Evolutionary conservation across 768 basidiomycete species (phyloP).

Genomic region (Suillus subluteus): DNA sequence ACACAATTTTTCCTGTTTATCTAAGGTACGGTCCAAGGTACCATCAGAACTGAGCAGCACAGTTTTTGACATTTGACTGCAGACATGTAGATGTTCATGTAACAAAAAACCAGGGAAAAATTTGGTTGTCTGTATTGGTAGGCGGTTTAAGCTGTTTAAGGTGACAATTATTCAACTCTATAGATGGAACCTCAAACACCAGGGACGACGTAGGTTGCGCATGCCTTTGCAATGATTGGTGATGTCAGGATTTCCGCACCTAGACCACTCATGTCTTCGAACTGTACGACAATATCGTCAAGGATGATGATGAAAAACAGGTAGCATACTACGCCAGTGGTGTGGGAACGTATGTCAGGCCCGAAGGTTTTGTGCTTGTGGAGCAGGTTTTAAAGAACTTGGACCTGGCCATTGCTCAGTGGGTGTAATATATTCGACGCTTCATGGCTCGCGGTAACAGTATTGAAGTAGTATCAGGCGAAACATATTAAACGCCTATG

Average conservation of each 20-base stretch:
- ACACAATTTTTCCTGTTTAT: background rate
- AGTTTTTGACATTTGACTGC: background rate
- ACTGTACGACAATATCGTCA: constrained; percentile 33
- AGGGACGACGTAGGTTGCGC: background rate
- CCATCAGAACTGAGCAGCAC: background rate
- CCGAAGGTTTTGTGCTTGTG: constrained; percentile 27
- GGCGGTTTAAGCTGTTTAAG: background rate
- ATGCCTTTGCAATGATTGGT: background rate
- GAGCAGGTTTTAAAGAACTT: constrained; percentile 28
- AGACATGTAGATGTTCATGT: background rate
- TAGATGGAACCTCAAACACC: constrained; percentile 3
- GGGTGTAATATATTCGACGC: constrained; percentile 9
- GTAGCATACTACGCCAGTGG: constrained; percentile 42
- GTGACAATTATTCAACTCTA: background rate
- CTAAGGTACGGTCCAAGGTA: background rate
- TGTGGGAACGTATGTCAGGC: constrained; percentile 39
- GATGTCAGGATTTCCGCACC: constrained; percentile 4
- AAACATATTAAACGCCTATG: constrained; percentile 1
- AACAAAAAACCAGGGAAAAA: background rate
- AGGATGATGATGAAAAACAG: constrained; percentile 27
- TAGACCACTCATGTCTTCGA: constrained; percentile 46
- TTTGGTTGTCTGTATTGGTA: background rate
- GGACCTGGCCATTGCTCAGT: constrained; percentile 45
- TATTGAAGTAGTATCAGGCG: background rate
- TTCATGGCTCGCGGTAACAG: background rate